A percentile compares a stretch with the other conserved stretches of the same genome.
Evolutionary conservation across 2,329 filamentous ascomycete genomes (phyloP).

Genomic region (Diaporthe batatas): DNA sequence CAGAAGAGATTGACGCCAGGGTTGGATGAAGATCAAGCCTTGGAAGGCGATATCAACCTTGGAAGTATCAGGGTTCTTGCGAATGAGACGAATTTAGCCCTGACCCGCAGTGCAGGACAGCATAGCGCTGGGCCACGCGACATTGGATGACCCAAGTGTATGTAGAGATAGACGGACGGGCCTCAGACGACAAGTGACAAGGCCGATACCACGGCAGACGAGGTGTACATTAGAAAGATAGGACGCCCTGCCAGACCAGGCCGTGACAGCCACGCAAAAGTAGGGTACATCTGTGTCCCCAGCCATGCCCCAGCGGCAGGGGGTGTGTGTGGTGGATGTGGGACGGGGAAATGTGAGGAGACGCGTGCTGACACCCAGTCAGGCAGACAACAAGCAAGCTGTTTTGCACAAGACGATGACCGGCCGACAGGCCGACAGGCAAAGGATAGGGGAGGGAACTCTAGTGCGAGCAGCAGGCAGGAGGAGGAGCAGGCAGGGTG

Average conservation of each 20-base stretch:
- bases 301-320: constrained; percentile 13
- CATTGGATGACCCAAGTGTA: constrained; percentile 29
- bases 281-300: constrained; percentile 15
- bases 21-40: constrained; percentile 50
- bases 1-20: constrained; percentile 59
- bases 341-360: constrained; percentile 14
- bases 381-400: constrained; percentile 29
- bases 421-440: neutral
- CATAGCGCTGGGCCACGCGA: constrained; percentile 32
- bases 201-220: constrained; percentile 23
- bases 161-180: constrained; percentile 21
- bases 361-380: constrained; percentile 25
- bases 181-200: constrained; percentile 19
- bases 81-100: constrained; percentile 39
- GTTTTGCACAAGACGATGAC: constrained; percentile 3
- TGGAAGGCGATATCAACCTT: constrained; percentile 40
- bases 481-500: constrained; percentile 23
- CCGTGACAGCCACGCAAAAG: constrained; percentile 23
- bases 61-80: constrained; percentile 38
- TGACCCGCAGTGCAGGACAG: constrained; percentile 38
- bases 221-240: constrained; percentile 12
- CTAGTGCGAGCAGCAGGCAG: constrained; percentile 23
- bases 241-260: constrained; percentile 35
- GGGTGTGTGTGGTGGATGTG: neutral
- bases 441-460: constrained; percentile 30